Evolutionary conservation across 768 basidiomycete genomes (phyloP), one percentile per base, ranked within the genome.

Genomic region (Mycena haematopus): DNA sequence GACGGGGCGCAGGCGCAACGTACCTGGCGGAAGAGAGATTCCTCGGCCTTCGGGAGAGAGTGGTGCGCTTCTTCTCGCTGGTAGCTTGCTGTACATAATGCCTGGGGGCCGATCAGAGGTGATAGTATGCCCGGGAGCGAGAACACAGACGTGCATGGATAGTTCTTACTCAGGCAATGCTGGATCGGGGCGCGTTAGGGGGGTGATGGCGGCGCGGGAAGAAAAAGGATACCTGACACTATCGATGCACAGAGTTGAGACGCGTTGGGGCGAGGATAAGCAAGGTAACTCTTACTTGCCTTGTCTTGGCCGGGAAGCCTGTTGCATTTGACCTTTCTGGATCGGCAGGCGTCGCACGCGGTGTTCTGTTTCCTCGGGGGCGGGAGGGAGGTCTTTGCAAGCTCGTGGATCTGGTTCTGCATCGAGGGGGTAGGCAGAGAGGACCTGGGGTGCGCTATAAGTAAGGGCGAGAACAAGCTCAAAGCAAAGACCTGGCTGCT

Each of bases 351-450:
- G 79, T 96, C 94, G 76, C 94, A 96, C 27, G 95, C 94, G 22
- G 93, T 92, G 73, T 96, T 96, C 77, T 95, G 94, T 74, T 93
- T 94, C 60, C 94, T 80, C 7, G 92, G 91, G n/a, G 91, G 90
- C 1, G 92, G 90, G 0, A 91, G 82, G 0, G 88, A 19, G 19
- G 17, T 84, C 78, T 90, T 91, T 56, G 89, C 88, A 38, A 91
- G 83, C 70, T 93, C 91, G 70, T 91, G 89, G 56, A 92, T 89
- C 75, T 92, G 90, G 69, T 86, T 91, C 79, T 93, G 91, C 69
- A 91, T 83, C 47, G 86, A 82, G 62, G 83, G 85, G 9, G 82
- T 85, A 22, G 90, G 84, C 54, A 91, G 80, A 55, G 82, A 77
- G 68, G 89, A 84, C 68, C 83, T 88, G 88, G 71, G 47, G 53